Percentiles rank a stretch among this genome's conserved stretches.
Evolutionary conservation across 768 basidiomycete species (phyloP).

Genomic region (Asterophora parasitica): DNA sequence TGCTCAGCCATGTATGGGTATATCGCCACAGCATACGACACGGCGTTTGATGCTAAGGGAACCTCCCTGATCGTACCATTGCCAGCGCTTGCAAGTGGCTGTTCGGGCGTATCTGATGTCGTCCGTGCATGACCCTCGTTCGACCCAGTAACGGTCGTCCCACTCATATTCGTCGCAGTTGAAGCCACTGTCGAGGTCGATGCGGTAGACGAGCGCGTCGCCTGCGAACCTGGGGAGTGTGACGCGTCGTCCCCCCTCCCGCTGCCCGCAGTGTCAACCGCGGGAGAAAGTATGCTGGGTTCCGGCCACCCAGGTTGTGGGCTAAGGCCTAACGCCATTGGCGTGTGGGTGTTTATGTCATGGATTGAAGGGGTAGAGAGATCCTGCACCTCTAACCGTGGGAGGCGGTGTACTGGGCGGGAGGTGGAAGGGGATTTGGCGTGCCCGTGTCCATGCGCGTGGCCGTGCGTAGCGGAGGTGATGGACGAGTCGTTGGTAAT

Average conservation of each 20-base stretch:
- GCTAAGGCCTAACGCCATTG: conserved; percentile 53
- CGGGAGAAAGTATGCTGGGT: conserved; percentile 54
- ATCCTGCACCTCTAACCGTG: conserved; percentile 67
- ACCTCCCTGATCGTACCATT: conserved; percentile 33
- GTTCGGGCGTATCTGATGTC: conserved; percentile 14
- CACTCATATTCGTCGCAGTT: conserved; percentile 23
- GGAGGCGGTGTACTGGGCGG: conserved; percentile 52
- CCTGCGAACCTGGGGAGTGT: conserved; percentile 23
- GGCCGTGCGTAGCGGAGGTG: conserved; percentile 41
- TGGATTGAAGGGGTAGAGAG: conserved; percentile 37
- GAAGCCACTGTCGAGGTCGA: conserved; percentile 22
- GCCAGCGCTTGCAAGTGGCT: conserved; percentile 17
- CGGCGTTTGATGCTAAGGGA: conserved; percentile 42
- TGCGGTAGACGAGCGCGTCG: conserved; percentile 16
- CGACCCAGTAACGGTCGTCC: conserved; percentile 24
- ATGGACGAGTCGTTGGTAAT: conserved; percentile 37
- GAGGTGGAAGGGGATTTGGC: conserved; percentile 35
- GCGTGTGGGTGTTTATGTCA: conserved; percentile 39
- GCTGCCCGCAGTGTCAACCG: conserved; percentile 27
- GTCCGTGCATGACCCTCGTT: conserved; percentile 22
- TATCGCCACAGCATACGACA: conserved; percentile 95
- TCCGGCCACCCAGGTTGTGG: conserved; percentile 78
- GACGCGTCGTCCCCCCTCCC: conserved; percentile 36
- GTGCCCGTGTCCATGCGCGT: conserved; percentile 39
- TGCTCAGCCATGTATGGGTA: conserved; percentile 99